Evolutionary conservation across 352 stramenopile genomes (phyloP), one percentile per base, ranked within the genome.

Genomic region (Globisporangium heterothallicum): DNA sequence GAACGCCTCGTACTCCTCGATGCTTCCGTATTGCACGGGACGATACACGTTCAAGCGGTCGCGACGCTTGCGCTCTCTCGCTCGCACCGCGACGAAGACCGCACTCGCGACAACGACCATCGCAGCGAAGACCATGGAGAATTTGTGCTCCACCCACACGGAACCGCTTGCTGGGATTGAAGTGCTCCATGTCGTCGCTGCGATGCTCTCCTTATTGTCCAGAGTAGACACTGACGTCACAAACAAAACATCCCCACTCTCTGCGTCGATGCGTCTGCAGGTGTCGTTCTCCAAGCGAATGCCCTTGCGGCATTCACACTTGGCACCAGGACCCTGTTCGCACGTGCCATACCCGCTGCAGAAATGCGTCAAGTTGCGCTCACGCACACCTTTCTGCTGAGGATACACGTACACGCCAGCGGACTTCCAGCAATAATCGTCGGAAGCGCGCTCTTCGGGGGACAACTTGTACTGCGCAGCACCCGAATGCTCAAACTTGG

Each of bases 351-450:
- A 88, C 46, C 80, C 80, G 27, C 61, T 82, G 53, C 80, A 92
- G 43, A 77, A 89, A 14, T 56, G 43, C 3, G 78, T 89, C 5
- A 88, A 55, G 6, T 54, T 73, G 44, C 74, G 81, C 12, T 86
- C 72, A n/a, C 68, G 70, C 25, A 84, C 68, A 8, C 70, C 73
- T 46, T 86, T 86, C 24, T 81, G 63, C 48, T 80, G 44, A 21
- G 72, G 71, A 52, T 88, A 86, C 16, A 87, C 64, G 34, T 79
- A 78, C 18, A 53, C 67, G 0, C 76, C 76, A 0, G 69, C 78
- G 5, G 72, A 80, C 21, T 72, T 60, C 80, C 80, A 92, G 64
- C 80, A 92, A 50, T 86, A 53, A 50, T 92, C 80, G 19, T 79
- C 56, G n/a, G 78, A 88, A 3, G 73, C 54, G 13, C 58, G 48